Evolutionary conservation across 768 basidiomycete genomes (phyloP), one percentile per base, ranked within the genome.

Genomic region (Saitozyma sp.): DNA sequence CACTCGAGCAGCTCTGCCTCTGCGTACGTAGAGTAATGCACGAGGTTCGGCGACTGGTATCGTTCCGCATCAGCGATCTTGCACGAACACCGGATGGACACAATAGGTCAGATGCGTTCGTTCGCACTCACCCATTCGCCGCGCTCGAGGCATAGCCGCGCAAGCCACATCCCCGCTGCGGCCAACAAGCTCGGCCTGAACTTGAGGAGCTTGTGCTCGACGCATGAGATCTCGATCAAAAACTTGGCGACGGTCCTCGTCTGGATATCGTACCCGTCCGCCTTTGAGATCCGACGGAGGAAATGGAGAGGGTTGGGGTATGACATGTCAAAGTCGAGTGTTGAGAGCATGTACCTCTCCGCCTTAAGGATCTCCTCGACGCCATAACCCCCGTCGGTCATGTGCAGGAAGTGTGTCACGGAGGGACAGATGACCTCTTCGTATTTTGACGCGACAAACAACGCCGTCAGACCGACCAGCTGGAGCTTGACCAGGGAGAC

Each of bases 351-450:
- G 71, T 94, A 95, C 64, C 87, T 84, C 80, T 97, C 93, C 2
- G 94, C 92, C 55, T 89, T 87, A 61, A 92, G 84, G 62, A 97
- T 89, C 69, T 96, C 92, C 0, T 87, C 84, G 67, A 87, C 85
- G 13, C 84, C 84, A 79, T 88, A 92, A 11, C 87, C 86, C 6
- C 86, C 85, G 62, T 94, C 91, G 43, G 90, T 85, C 70, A 91
- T 87, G 75, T 84, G 84, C 17, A 89, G 84, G 74, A 95, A 88
- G 80, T 93, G 90, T 38, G 82, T 81, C 37, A 92, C 88, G 20
- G 89, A 88, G 0, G 94, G 94, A 9, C 91, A 87, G 65, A 91
- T 86, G 48, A 92, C 92, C 78, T 96, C 93, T 79, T 97, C 94
- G 65, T 89, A 91, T 79, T 97, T 97, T 43, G 91, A 86, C 0